Percentiles rank a stretch among this genome's conserved stretches.
phyloP scores from a whole-genome alignment of 2,329 filamentous ascomycete species.

The Fusarium cicatricum region DNA sequence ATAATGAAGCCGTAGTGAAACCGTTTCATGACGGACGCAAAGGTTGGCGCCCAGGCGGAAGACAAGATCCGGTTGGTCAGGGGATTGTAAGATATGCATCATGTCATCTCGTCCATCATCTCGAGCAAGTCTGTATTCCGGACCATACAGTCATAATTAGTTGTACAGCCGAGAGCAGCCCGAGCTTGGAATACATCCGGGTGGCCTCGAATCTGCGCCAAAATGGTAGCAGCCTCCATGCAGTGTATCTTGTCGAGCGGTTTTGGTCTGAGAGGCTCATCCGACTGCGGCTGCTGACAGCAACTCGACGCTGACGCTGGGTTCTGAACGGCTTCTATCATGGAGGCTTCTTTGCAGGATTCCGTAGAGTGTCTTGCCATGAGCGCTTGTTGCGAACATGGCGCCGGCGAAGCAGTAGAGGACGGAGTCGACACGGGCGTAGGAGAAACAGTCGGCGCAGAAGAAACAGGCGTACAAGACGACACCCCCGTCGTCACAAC shows the following conservation, averaged over 20 bases:
- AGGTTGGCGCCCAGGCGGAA: too few species aligned
- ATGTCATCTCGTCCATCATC: constrained; percentile 44
- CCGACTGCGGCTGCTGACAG: not conserved
- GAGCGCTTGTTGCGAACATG: not conserved
- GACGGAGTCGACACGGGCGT: constrained; percentile 21
- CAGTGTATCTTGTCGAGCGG: constrained; percentile 37
- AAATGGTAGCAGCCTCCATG: constrained; percentile 44
- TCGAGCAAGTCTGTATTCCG: constrained; percentile 48
- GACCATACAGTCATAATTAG: constrained; percentile 43
- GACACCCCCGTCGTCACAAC: not conserved
- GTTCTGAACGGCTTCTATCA: not conserved
- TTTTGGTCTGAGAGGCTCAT: not conserved
- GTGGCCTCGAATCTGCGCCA: constrained; percentile 51
- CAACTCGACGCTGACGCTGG: not conserved
- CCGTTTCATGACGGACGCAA: not conserved
- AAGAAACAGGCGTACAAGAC: not conserved
- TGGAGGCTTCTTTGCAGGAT: not conserved
- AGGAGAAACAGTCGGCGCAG: not conserved
- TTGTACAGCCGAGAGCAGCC: constrained; percentile 43
- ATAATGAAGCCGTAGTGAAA: not conserved
- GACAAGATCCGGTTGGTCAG: too few species aligned
- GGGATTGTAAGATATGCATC: not conserved
- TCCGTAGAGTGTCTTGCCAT: not conserved
- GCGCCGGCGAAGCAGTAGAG: constrained; percentile 11
- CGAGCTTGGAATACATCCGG: constrained; percentile 40